phyloP scores from a whole-genome alignment of 768 basidiomycete genomes.

The Solioccasus polychromus region DNA sequence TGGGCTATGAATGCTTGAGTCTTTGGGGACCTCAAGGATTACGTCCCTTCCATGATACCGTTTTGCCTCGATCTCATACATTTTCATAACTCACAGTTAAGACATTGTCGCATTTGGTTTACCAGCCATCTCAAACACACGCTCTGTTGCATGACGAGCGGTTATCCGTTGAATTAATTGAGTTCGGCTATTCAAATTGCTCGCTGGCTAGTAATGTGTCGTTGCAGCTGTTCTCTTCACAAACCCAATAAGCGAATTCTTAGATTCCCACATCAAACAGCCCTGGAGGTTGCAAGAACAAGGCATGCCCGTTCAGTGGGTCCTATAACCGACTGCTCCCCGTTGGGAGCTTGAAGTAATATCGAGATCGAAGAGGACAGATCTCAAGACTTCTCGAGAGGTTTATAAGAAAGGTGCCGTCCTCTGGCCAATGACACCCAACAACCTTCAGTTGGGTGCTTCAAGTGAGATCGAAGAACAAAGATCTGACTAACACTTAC shows the following conservation, averaged over 20 bases:
- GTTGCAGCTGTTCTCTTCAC: conserved; percentile 25
- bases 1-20: conserved; percentile 15
- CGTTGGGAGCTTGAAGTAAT: conserved; percentile 22
- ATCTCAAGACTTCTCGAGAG: conserved; percentile 14
- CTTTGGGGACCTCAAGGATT: conserved; percentile 24
- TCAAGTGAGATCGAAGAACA: too few relatives aligned
- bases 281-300: conserved; percentile 18
- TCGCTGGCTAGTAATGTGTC: conserved; percentile 28
- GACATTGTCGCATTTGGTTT: conserved; percentile 32
- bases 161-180: conserved; percentile 32
- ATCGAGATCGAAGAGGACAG: conserved; percentile 18
- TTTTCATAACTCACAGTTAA: conserved; percentile 26
- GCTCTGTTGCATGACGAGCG: conserved; percentile 23
- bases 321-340: conserved; percentile 34
- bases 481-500: too few relatives aligned
- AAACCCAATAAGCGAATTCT: conserved; percentile 32
- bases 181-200: conserved; percentile 30
- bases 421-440: conserved; percentile 17
- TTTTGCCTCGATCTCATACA: conserved; percentile 23
- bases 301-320: conserved; percentile 26
- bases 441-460: conserved; percentile 16
- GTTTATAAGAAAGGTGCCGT: conserved; percentile 23
- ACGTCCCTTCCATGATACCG: conserved; percentile 28
- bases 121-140: conserved; percentile 29
- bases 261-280: conserved; percentile 27